These are phyloP conservation scores for Oryza rufipogon DNA, from an alignment of 176 grass and related monocot genomes.

Conservation along the genomic window DNA sequence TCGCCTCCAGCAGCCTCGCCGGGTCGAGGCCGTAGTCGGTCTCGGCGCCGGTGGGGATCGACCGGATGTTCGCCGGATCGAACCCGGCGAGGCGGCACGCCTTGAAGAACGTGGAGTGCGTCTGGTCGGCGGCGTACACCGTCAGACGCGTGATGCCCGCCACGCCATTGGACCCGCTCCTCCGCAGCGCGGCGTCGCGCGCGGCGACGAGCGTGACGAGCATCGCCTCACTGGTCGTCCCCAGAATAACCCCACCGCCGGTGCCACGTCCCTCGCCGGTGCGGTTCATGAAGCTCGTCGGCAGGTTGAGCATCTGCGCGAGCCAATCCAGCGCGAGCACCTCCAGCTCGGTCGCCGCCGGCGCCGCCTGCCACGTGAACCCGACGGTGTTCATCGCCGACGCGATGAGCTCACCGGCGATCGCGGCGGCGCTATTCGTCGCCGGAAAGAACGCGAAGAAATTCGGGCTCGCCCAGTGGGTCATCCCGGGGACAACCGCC, in stretches of 20 bases:
- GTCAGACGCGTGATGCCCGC: constrained; percentile 12
- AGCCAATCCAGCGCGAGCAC: constrained; percentile 65
- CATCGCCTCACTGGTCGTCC: constrained; percentile 57
- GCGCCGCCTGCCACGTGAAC: constrained; percentile 61
- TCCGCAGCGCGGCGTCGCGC: constrained; percentile 25
- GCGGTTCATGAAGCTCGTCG: constrained; percentile 31
- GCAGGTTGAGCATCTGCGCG: constrained; percentile 43
- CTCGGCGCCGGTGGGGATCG: constrained; percentile 20
- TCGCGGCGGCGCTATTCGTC: constrained; percentile 55
- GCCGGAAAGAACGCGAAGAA: constrained; percentile 70
- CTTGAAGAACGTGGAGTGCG: constrained; percentile 61
- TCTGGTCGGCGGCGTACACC: constrained; percentile 59
- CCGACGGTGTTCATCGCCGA: constrained; percentile 66
- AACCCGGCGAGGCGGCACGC: constrained; percentile 56
- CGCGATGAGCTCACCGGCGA: constrained; percentile 62
- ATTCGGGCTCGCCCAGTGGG: constrained; percentile 66
- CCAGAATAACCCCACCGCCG: constrained; percentile 48
- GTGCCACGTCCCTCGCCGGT: background rate
- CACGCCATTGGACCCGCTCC: background rate
- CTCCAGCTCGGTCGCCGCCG: constrained; percentile 55
- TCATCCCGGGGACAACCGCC: constrained; percentile 51
- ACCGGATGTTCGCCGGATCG: constrained; percentile 36
- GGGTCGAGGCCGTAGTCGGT: constrained; percentile 46
- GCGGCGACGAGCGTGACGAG: constrained; percentile 55
- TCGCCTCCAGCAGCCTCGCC: background rate